phyloP scores from a whole-genome alignment of 2,329 filamentous ascomycete species.

The Monilinia fructicola region DNA sequence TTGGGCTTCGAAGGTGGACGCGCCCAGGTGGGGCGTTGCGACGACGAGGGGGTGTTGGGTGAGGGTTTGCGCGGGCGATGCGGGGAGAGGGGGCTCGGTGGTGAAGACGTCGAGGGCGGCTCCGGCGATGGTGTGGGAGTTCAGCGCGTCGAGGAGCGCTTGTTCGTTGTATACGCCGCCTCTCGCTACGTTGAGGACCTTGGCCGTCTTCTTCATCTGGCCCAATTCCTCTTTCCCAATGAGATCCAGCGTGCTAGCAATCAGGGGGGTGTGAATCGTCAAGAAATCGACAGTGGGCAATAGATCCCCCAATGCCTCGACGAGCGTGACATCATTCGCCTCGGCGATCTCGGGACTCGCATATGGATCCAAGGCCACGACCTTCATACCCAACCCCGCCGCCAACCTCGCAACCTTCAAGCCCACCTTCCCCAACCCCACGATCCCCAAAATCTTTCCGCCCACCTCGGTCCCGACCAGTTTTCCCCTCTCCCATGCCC shows the following conservation, averaged over 20 bases:
- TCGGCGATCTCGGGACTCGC: constrained; percentile 70
- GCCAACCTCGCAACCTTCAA: constrained; percentile 78
- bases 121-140: constrained; percentile 70
- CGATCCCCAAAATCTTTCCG: constrained; percentile 71
- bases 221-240: constrained; percentile 65
- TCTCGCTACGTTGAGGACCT: constrained; percentile 76
- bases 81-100: constrained; percentile 63
- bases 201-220: constrained; percentile 70
- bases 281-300: constrained; percentile 71
- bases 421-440: constrained; percentile 81
- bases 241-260: constrained; percentile 74
- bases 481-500: constrained; percentile 72
- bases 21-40: constrained; percentile 76
- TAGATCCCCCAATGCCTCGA: constrained; percentile 58
- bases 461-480: constrained; percentile 77
- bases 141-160: constrained; percentile 67
- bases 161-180: constrained; percentile 79
- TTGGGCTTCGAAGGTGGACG: constrained; percentile 78
- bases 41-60: constrained; percentile 71
- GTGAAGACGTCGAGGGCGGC: constrained; percentile 81
- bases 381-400: constrained; percentile 73
- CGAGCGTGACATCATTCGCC: constrained; percentile 64
- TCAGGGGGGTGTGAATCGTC: constrained; percentile 77
- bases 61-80: constrained; percentile 60
- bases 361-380: constrained; percentile 75